These are phyloP conservation scores for Gaultheria prostrata DNA, from an alignment of 148 eudicot genomes.

Conservation along the genomic window DNA sequence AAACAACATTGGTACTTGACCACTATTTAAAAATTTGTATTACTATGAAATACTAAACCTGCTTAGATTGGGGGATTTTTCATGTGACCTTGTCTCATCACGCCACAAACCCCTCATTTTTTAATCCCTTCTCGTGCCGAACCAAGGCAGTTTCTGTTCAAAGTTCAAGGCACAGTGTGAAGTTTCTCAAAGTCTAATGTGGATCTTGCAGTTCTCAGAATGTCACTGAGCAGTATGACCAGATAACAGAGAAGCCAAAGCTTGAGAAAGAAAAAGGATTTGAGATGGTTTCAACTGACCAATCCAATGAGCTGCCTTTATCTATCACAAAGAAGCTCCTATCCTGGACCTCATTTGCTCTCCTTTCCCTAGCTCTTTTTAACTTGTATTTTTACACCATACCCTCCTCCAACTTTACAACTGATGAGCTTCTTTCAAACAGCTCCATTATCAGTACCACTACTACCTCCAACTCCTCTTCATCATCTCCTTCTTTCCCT, in stretches of 20 bases:
- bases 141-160: background rate
- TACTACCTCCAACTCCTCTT: background rate
- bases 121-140: background rate
- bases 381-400: background rate
- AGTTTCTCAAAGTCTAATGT: background rate
- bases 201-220: background rate
- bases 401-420: background rate
- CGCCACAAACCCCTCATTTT: background rate
- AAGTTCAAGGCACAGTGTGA: background rate
- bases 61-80: background rate
- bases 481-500: background rate
- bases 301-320: background rate
- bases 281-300: background rate
- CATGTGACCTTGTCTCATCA: constrained; percentile 1
- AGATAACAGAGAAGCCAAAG: background rate
- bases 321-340: background rate
- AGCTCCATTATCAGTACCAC: background rate
- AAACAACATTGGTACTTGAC: background rate
- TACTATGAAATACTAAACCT: background rate
- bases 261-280: background rate
- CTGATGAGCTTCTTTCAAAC: background rate
- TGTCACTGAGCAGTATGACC: background rate
- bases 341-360: constrained; percentile 3
- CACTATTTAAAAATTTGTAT: background rate
- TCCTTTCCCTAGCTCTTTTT: background rate